Percentiles rank a stretch among this genome's conserved stretches.
These are phyloP conservation scores for Magnolia sinica DNA, from an alignment of 164 flowering plant genomes.

Conservation along the genomic window DNA sequence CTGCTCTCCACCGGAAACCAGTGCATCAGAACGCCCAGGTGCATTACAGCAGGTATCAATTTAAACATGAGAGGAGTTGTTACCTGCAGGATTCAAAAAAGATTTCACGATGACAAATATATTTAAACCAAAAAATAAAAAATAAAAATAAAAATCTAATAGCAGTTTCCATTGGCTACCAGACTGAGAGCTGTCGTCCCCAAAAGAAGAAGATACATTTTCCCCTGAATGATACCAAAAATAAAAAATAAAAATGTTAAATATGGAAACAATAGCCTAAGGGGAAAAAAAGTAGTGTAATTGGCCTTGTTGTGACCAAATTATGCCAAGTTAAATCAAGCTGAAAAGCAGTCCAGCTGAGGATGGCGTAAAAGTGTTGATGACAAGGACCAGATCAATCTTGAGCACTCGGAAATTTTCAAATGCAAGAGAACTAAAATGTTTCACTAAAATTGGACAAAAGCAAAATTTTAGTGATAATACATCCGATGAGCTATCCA, in stretches of 20 bases:
- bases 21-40: conserved; percentile 84
- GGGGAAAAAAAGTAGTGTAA: neutral
- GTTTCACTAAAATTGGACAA: too few relatives aligned
- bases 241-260: neutral
- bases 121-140: neutral
- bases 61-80: conserved; percentile 92
- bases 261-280: neutral
- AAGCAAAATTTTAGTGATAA: too few relatives aligned
- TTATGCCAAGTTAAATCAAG: conserved; percentile 1
- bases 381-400: too few relatives aligned
- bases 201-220: conserved; percentile 95
- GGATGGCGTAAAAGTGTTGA: too few relatives aligned
- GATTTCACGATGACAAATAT: conserved; percentile 1
- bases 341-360: neutral
- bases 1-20: conserved; percentile 80
- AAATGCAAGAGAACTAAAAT: too few relatives aligned
- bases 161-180: conserved; percentile 31
- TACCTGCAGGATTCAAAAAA: conserved; percentile 43
- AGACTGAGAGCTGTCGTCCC: conserved; percentile 97
- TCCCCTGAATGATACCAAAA: conserved; percentile 50
- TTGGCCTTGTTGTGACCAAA: neutral
- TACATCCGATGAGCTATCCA: too few relatives aligned
- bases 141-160: neutral
- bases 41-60: conserved; percentile 77
- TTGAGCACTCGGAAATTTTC: too few relatives aligned